Base-by-base conservation (phyloP, 2,329 filamentous ascomycete species). In the Aureobasidium sp. region DNA sequence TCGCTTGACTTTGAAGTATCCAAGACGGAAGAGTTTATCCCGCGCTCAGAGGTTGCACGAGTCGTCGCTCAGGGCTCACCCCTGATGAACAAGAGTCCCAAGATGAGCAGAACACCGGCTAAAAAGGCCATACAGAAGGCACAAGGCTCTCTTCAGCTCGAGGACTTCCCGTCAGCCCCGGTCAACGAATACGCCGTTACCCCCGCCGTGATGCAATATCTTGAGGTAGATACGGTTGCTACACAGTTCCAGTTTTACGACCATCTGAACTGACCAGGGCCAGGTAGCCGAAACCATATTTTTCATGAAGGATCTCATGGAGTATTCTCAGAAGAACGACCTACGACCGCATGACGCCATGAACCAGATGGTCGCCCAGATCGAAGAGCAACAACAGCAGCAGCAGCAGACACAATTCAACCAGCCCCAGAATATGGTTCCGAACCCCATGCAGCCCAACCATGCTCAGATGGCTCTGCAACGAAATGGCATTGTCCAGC, bases 1-100 rank as follows among this genome's bases (percentile, higher is more conserved):
- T 75, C 89, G 56, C 78, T 97, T 44, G 88, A 95, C 62, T 90
- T 97, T 60, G 76, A 83, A 41, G 88, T 87, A 1, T 79, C 76
- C 30, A 78, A 77, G 45, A 86, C 94, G 62, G 87, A 90, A 60
- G 90, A 97, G 69, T 95, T 86, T 62, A 74, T 97, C 40, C 84
- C 90, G 19, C 81, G 88, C 51, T 80, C 76, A 56, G 76, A 75
- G 44, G 63, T 83, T 62, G 77, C 69, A 62, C 64, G 64, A 54
- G 64, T 74, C 38, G 68, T 75, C 48, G 60, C 59, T 8, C 66
- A 74, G 57, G 74, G 73, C 57, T 75, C 75, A 12, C 74, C 76
- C 10, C 77, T 78, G 49, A 74, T 75, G 63, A 83, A 78, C 50
- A 60, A 62, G 50, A 67, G 64, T 22, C 68, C 68, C 14, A 79